phyloP scores from a whole-genome alignment of 345 rosid genomes.

The Camelina laxa region DNA sequence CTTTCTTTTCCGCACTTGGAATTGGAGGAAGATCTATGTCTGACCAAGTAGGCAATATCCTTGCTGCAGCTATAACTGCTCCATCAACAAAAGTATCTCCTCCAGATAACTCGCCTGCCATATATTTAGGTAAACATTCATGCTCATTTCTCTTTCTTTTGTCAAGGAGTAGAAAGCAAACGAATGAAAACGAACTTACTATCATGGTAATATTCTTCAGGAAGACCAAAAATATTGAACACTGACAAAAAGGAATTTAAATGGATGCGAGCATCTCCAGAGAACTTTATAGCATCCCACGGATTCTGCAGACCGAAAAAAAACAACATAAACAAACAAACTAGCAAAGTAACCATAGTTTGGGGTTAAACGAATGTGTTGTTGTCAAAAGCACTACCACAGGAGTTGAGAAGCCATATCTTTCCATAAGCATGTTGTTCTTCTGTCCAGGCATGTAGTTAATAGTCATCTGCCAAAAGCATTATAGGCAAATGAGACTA shows the following conservation, averaged over 20 bases:
- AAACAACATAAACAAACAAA: slow-evolving; percentile 3
- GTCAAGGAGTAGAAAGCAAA: neutral
- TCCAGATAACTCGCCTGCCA: slow-evolving; percentile 55
- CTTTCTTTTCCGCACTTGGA: slow-evolving; percentile 80
- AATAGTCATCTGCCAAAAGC: slow-evolving; percentile 70
- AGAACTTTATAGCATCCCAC: slow-evolving; percentile 79
- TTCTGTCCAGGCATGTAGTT: slow-evolving; percentile 72
- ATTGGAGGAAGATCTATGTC: slow-evolving; percentile 79
- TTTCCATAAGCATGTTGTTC: slow-evolving; percentile 74
- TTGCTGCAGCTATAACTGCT: slow-evolving; percentile 87
- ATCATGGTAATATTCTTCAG: slow-evolving; percentile 79
- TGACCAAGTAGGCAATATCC: slow-evolving; percentile 89
- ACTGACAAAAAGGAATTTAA: slow-evolving; percentile 82
- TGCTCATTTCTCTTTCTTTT: neutral
- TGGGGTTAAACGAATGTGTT: slow-evolving; percentile 6
- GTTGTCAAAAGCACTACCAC: slow-evolving; percentile 56
- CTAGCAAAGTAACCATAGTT: neutral
- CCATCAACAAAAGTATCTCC: slow-evolving; percentile 76
- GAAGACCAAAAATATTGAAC: slow-evolving; percentile 83
- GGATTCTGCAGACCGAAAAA: slow-evolving; percentile 73
- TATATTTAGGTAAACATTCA: slow-evolving; percentile 9
- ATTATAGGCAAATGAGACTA: neutral
- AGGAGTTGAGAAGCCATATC: slow-evolving; percentile 91
- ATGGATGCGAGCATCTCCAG: slow-evolving; percentile 77
- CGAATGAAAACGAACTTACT: slow-evolving; percentile 47